Percentiles rank a stretch among this genome's conserved stretches.
These are phyloP conservation scores for Penicillium crustosum DNA, from an alignment of 2,329 filamentous ascomycete species.

Conservation along the genomic window DNA sequence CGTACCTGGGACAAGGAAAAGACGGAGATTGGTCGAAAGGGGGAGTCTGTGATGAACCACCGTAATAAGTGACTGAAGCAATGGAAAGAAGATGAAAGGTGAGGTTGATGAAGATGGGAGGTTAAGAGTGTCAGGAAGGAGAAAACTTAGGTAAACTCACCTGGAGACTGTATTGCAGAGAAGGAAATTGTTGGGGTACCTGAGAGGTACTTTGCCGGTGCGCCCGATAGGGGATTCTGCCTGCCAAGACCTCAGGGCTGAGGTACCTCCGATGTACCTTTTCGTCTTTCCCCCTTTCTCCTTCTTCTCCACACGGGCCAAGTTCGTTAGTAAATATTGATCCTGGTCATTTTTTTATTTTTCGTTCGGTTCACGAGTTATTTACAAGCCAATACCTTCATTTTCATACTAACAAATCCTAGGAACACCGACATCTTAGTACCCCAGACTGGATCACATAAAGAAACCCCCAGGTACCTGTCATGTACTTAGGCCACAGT, in stretches of 20 bases:
- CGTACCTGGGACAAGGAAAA: slow-evolving; percentile 3
- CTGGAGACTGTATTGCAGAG: slow-evolving; percentile 1
- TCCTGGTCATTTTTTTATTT: not conserved
- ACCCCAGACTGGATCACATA: not conserved
- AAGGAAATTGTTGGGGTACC: slow-evolving; percentile 11
- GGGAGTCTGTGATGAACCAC: slow-evolving; percentile 5
- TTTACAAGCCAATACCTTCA: not conserved
- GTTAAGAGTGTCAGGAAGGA: not conserved
- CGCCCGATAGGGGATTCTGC: slow-evolving; percentile 2
- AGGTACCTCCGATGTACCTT: slow-evolving; percentile 11
- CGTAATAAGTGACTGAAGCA: slow-evolving; percentile 2
- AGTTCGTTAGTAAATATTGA: not conserved
- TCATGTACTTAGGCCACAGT: not conserved
- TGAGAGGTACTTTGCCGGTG: slow-evolving; percentile 5
- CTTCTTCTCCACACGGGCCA: slow-evolving; percentile 8
- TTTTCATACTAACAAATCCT: not conserved
- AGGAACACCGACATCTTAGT: not conserved
- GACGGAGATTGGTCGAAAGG: slow-evolving; percentile 2
- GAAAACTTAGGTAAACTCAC: slow-evolving; percentile 16
- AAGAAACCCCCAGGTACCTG: not conserved
- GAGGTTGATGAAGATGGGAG: not conserved
- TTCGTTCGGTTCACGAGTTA: not conserved
- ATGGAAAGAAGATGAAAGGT: not conserved
- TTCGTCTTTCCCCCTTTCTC: slow-evolving; percentile 3
- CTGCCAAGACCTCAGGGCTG: slow-evolving; percentile 9